Evolutionary conservation across 2,329 filamentous ascomycete species (phyloP), one percentile per base, ranked within the genome.

Genomic region (Eutypella sp.): DNA sequence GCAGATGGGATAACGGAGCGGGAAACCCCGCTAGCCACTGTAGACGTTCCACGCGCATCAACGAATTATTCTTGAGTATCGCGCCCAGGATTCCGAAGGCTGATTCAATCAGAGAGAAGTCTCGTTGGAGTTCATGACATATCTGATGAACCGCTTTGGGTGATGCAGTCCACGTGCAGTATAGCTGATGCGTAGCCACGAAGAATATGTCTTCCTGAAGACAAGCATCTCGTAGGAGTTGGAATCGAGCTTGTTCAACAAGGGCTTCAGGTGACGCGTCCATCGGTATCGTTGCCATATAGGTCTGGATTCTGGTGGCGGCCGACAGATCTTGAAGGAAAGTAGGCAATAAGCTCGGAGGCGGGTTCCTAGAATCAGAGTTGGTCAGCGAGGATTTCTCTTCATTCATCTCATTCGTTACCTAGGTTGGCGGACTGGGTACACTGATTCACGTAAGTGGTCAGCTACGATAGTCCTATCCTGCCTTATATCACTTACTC

Each of bases 131-230:
- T 39, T 69, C 58, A 1, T 65, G 62, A 11, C 73, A 57, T 3
- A 71, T 49, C 11, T 42, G 55, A 15, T 72, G 63, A 4, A 76
- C 57, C 3, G 58, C 49, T 1, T 52, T 43, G 1, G 61, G 65
- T 16, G 68, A 59, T 3, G 65, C 46, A 3, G 72, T 73, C 73
- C 76, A 79, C 18, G 76, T 57, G 57, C 82, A 86, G 60, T 80
- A 83, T 2, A 85, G 48, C 57, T 87, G 84, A 57, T 87, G 84
- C 11, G 87, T 59, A 5, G 75, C 69, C 41, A 89, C 54, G 58
- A 84, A 90, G 57, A 86, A 79, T 40, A 69, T 50, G 59, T 91
- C 87, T 4, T 72, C 62, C 0, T 59, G 55, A 2, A 50, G 37
- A 51, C 81, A 84, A 1, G 85, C 85, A 20, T 78, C 67, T 22